phyloP scores from a whole-genome alignment of 352 stramenopile genomes.

The Globisporangium cederbergense region DNA sequence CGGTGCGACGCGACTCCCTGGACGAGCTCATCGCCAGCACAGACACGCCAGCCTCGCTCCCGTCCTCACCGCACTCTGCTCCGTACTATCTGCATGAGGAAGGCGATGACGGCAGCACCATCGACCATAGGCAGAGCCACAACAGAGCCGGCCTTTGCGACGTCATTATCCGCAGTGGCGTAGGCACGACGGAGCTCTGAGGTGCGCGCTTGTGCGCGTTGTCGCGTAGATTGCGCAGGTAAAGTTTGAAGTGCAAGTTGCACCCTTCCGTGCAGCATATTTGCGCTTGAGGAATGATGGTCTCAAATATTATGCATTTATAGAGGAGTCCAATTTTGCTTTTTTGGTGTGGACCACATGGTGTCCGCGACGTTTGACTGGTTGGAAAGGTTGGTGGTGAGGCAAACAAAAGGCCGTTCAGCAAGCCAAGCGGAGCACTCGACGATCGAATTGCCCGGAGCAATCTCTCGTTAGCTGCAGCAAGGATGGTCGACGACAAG shows the following conservation, averaged over 20 bases:
- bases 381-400: slow-evolving; percentile 19
- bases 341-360: neutral
- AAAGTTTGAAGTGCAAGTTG: neutral
- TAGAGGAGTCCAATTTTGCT: neutral
- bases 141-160: neutral
- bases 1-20: neutral
- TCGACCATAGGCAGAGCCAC: neutral
- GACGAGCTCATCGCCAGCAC: neutral
- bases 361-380: slow-evolving; percentile 3
- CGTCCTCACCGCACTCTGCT: neutral
- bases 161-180: neutral
- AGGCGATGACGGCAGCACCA: neutral
- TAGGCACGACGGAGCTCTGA: slow-evolving; percentile 7
- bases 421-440: neutral
- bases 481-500: slow-evolving; percentile 18
- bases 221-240: neutral
- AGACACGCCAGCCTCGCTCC: neutral
- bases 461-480: slow-evolving; percentile 7
- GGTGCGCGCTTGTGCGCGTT: neutral
- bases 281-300: neutral
- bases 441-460: slow-evolving; percentile 7
- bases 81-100: slow-evolving; percentile 11
- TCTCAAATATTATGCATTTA: neutral
- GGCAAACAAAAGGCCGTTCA: slow-evolving; percentile 12
- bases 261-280: slow-evolving; percentile 1